phyloP scores from a whole-genome alignment of 2,329 filamentous ascomycete species.

The Colletotrichum magnum region DNA sequence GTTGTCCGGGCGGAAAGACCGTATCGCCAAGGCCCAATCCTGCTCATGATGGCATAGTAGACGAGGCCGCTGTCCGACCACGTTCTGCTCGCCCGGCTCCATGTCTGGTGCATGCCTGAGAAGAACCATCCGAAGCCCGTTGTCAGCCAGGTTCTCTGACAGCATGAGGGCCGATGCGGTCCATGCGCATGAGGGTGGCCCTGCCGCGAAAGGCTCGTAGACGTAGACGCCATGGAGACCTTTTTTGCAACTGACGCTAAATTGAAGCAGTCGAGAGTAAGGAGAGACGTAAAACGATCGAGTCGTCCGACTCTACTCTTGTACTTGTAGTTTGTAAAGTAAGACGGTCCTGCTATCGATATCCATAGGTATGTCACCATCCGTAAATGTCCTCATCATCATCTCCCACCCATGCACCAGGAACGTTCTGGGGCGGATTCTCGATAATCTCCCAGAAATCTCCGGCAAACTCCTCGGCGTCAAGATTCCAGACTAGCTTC shows the following conservation, averaged over 20 bases:
- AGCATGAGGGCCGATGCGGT: conserved; percentile 72
- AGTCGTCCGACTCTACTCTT: too few species aligned
- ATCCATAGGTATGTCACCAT: too few species aligned
- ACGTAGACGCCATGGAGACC: too few species aligned
- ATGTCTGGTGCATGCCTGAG: conserved; percentile 5
- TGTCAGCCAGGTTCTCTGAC: conserved; percentile 69
- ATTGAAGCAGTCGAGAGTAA: too few species aligned
- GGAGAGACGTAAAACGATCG: too few species aligned
- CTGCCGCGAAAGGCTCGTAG: too few species aligned
- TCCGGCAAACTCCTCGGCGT: conserved; percentile 7
- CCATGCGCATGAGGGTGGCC: conserved; percentile 64
- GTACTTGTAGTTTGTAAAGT: too few species aligned
- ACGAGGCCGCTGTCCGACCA: conserved; percentile 16
- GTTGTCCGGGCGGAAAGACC: conserved; percentile 13
- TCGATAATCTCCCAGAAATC: conserved; percentile 24
- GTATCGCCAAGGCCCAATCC: conserved; percentile 28
- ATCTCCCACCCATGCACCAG: conserved; percentile 4
- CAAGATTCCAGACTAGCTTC: conserved; percentile 17
- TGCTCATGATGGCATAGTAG: conserved; percentile 6
- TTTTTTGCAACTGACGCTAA: too few species aligned
- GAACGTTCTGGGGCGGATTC: background rate
- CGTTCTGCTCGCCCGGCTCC: background rate
- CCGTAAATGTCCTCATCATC: too few species aligned
- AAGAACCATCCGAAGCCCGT: conserved; percentile 61
- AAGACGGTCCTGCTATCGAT: too few species aligned